These are phyloP conservation scores for Parietichytrium sp. DNA, from an alignment of 108 stramenopile species.

Conservation along the genomic window DNA sequence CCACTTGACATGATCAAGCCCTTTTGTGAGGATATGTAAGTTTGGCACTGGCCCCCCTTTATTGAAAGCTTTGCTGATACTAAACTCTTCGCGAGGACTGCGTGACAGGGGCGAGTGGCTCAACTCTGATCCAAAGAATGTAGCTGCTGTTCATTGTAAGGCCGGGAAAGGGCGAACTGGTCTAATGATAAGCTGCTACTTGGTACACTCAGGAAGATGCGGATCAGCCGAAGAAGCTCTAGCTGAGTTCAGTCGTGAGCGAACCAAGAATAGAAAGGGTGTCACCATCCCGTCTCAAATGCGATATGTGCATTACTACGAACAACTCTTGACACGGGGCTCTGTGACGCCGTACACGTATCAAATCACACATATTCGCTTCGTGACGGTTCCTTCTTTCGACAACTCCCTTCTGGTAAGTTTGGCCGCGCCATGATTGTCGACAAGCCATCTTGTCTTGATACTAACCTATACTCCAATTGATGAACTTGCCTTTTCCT, in stretches of 20 bases:
- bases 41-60: no score
- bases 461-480: constrained; percentile 39
- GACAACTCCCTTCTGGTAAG: not conserved
- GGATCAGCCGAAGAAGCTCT: constrained; percentile 45
- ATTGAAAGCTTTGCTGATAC: no score
- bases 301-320: constrained; percentile 53
- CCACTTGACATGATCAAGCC: constrained; percentile 53
- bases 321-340: constrained; percentile 28
- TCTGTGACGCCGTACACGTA: constrained; percentile 26
- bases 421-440: constrained; percentile 34
- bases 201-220: constrained; percentile 45
- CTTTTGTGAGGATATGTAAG: constrained; percentile 61
- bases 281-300: constrained; percentile 56
- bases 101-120: constrained; percentile 58
- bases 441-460: not conserved
- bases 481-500: no score
- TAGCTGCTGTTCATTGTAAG: constrained; percentile 68
- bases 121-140: constrained; percentile 49
- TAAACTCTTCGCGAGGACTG: no score
- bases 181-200: constrained; percentile 54
- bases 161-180: constrained; percentile 70
- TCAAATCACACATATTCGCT: constrained; percentile 40
- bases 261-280: constrained; percentile 51
- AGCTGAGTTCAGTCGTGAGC: constrained; percentile 37
- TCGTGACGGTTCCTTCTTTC: constrained; percentile 42